Evolutionary conservation across 2,329 filamentous ascomycete genomes (phyloP), one percentile per base, ranked within the genome.

Genomic region (Diplodia scrobiculata): DNA sequence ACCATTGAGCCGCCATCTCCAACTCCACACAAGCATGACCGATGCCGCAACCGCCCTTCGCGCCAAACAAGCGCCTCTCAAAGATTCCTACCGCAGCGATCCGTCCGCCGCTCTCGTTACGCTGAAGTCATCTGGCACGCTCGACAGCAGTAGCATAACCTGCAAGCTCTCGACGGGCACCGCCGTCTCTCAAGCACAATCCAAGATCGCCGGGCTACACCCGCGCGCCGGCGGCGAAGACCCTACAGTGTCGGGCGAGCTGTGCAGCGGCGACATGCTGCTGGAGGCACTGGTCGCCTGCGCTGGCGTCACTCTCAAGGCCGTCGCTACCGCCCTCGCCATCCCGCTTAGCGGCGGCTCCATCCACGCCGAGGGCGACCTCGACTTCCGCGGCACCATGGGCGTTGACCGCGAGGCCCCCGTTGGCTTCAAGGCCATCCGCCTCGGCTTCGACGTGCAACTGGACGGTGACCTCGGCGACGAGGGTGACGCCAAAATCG

Each of bases 181-280:
- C 34, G 75, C 79, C 5, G 72, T 77, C 47, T 74, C 76, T 63
- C 73, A 78, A 36, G 72, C 76, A 64, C 34, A 34, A 19, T 29
- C 47, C 47, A 53, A 54, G 27, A 53, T 54, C 21, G 81, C 81
- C 1, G 81, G 81, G 34, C 75, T 83, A 47, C 81, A 83, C 69
- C 79, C 77, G 51, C 79, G 78, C 69, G 81, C 81, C 2, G 81
- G 81, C 45, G 81, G 81, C 47, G 58, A 50, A 29, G 58, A 62
- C 13, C 75, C 77, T 10, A 67, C 71, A 2, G 77, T 83, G 59
- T 80, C 78, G 0, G 81, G 81, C 65, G 80, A 83, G 68, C 75
- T 83, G 1, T 83, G 81, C 74, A 79, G 77, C 0, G 81, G 81
- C 13, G 81, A 83, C 69, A 81, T 83, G 80, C 74, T 84, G 13